phyloP scores from a whole-genome alignment of 1,284 basidiomycete genomes.

The Malassezia equina region DNA sequence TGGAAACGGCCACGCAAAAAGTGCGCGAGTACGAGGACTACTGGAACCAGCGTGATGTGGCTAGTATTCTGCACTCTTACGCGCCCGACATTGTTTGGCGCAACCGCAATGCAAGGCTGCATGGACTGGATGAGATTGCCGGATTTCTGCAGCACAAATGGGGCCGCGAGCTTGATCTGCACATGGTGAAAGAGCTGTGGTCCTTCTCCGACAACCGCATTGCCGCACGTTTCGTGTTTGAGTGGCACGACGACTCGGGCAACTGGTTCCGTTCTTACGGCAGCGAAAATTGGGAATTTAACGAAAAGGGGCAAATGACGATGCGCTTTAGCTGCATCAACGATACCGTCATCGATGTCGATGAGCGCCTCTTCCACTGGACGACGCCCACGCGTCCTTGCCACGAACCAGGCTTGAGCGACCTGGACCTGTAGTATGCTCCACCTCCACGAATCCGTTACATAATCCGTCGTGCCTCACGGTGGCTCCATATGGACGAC shows the following conservation, averaged over 20 bases:
- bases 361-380: background rate
- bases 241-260: background rate
- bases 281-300: background rate
- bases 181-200: background rate
- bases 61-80: background rate
- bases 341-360: background rate
- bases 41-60: background rate
- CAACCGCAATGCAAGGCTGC: background rate
- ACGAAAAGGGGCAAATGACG: background rate
- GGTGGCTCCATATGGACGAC: constrained; percentile 10
- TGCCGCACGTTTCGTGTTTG: background rate
- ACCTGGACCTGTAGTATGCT: background rate
- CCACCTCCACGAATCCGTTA: background rate
- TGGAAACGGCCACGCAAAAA: background rate
- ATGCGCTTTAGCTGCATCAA: background rate
- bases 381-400: background rate
- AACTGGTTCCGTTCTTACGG: background rate
- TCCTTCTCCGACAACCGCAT: background rate
- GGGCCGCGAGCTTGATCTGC: background rate
- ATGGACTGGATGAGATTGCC: background rate
- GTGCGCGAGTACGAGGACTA: background rate
- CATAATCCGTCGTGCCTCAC: background rate
- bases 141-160: background rate
- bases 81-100: background rate
- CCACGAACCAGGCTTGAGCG: background rate